These are phyloP conservation scores for Monascus ruber DNA, from an alignment of 2,329 filamentous ascomycete species.

Conservation along the genomic window DNA sequence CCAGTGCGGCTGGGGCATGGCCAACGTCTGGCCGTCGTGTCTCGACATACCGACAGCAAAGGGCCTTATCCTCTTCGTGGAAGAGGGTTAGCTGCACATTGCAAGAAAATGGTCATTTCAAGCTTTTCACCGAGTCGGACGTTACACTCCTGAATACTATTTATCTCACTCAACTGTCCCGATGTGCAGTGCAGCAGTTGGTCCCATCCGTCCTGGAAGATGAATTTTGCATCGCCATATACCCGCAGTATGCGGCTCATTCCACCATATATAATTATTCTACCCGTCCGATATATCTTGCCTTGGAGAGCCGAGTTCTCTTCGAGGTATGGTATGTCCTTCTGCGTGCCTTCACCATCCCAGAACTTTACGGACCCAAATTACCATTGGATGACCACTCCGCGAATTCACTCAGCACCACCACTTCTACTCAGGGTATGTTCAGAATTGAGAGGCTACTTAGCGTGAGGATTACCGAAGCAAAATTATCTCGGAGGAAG, in stretches of 20 bases:
- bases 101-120: slow-evolving; percentile 89
- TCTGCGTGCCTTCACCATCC: slow-evolving; percentile 79
- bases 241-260: slow-evolving; percentile 76
- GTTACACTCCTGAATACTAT: slow-evolving; percentile 69
- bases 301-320: slow-evolving; percentile 73
- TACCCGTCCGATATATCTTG: slow-evolving; percentile 79
- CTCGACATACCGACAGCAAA: slow-evolving; percentile 45
- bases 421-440: slow-evolving; percentile 42
- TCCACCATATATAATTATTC: slow-evolving; percentile 58
- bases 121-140: slow-evolving; percentile 77
- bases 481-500: slow-evolving; percentile 38
- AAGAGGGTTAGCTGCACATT: slow-evolving; percentile 82
- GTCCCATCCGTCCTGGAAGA: slow-evolving; percentile 84
- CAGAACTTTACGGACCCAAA: slow-evolving; percentile 72
- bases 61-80: slow-evolving; percentile 57
- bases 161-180: slow-evolving; percentile 76
- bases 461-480: slow-evolving; percentile 50
- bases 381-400: slow-evolving; percentile 29
- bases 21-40: slow-evolving; percentile 31
- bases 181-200: slow-evolving; percentile 80
- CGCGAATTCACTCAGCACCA: slow-evolving; percentile 7
- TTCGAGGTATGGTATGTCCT: slow-evolving; percentile 97
- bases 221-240: slow-evolving; percentile 89
- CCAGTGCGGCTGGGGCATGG: slow-evolving; percentile 31
- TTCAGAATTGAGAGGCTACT: slow-evolving; percentile 55